A percentile compares a stretch with the other conserved stretches of the same genome.
These are phyloP conservation scores for Hygrophorus pudorinus DNA, from an alignment of 768 basidiomycete genomes.

Conservation along the genomic window DNA sequence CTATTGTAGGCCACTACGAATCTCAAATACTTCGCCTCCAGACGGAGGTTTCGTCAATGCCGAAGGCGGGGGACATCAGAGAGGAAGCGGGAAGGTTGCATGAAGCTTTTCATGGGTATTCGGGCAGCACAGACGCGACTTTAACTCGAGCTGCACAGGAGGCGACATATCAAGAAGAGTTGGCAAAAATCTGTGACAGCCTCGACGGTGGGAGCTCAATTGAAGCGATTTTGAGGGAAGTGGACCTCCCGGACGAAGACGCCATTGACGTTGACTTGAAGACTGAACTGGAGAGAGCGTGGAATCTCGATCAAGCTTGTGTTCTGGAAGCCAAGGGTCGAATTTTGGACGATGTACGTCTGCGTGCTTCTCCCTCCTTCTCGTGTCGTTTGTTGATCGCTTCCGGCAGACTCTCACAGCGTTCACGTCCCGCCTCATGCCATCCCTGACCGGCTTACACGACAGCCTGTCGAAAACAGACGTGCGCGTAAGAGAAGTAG, in stretches of 20 bases:
- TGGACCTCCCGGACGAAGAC: slow-evolving; percentile 1
- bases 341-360: slow-evolving; percentile 18
- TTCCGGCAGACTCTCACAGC: slow-evolving; percentile 8
- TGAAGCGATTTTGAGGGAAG: background rate
- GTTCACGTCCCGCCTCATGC: slow-evolving; percentile 16
- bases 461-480: slow-evolving; percentile 10
- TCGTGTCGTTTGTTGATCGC: background rate
- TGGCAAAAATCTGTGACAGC: slow-evolving; percentile 4
- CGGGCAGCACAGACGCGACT: background rate
- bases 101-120: background rate
- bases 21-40: background rate
- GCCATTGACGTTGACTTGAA: slow-evolving; percentile 12
- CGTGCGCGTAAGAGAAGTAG: slow-evolving; percentile 16
- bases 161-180: slow-evolving; percentile 9
- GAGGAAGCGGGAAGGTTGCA: background rate
- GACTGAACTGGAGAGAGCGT: slow-evolving; percentile 20
- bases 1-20: slow-evolving; percentile 4
- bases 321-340: slow-evolving; percentile 15
- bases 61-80: background rate
- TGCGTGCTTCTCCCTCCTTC: background rate
- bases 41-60: background rate
- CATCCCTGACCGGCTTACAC: slow-evolving; percentile 17
- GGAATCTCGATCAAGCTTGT: slow-evolving; percentile 20
- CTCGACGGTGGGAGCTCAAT: slow-evolving; percentile 3
- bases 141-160: slow-evolving; percentile 6